Evolutionary conservation across 2,329 filamentous ascomycete species (phyloP).

Genomic region (Exophiala oligosperma): DNA sequence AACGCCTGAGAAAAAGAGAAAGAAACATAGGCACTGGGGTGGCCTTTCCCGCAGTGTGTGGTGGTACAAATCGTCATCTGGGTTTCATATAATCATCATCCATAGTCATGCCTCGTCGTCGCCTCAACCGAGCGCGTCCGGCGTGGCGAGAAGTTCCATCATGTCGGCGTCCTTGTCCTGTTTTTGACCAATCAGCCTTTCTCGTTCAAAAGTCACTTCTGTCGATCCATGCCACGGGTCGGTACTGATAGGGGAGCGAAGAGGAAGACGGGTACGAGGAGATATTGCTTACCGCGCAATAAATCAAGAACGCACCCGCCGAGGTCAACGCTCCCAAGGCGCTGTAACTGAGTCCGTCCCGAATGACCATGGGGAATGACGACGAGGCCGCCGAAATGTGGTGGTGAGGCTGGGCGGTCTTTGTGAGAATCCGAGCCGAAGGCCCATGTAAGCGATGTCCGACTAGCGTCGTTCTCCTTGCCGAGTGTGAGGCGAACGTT

Average conservation of each 20-base stretch:
- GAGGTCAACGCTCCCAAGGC: conserved; percentile 24
- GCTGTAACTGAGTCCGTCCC: conserved; percentile 19
- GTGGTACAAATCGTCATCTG: too few relatives aligned
- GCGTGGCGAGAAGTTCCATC: conserved; percentile 7
- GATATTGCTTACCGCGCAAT: conserved; percentile 26
- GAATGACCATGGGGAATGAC: conserved; percentile 11
- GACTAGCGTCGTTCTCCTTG: neutral
- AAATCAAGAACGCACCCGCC: conserved; percentile 21
- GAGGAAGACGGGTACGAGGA: conserved; percentile 17
- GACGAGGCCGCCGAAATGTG: neutral
- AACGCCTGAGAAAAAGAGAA: neutral
- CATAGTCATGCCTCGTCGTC: neutral
- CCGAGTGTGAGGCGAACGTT: conserved; percentile 9
- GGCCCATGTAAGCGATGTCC: conserved; percentile 12
- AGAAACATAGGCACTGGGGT: neutral
- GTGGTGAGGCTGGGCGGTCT: conserved; percentile 7
- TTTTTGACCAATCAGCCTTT: conserved; percentile 1
- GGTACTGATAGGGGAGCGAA: conserved; percentile 17
- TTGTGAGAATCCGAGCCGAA: conserved; percentile 22
- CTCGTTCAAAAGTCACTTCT: conserved; percentile 23
- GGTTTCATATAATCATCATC: neutral
- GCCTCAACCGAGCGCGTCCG: neutral
- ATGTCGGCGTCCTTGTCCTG: conserved; percentile 15
- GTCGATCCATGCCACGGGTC: conserved; percentile 20
- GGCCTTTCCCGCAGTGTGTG: too few relatives aligned